Conservation (phyloP, 805 yeast species). For the Schizosaccharomyces octosporus region DNA sequence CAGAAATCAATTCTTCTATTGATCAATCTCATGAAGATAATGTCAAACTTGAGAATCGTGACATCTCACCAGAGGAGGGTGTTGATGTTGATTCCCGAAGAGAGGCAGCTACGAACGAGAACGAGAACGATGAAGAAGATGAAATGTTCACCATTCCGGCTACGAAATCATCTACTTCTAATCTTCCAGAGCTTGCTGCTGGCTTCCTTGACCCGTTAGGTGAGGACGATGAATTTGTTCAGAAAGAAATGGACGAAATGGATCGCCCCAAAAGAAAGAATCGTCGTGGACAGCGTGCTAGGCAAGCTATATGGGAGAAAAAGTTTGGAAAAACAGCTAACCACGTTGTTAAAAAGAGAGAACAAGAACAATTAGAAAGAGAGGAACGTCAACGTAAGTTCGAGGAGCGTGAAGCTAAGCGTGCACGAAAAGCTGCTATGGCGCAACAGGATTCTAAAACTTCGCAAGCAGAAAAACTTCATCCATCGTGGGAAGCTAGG, state of each 20-base stretch:
- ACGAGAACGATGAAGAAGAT: background rate
- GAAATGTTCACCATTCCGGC: background rate
- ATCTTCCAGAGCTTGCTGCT: background rate
- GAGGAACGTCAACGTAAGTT: slow-evolving; percentile 45
- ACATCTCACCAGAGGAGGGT: background rate
- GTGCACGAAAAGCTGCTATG: background rate
- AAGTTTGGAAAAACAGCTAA: slow-evolving; percentile 69
- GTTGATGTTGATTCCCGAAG: background rate
- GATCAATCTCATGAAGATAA: no score
- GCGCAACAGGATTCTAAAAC: background rate
- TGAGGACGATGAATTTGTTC: slow-evolving; percentile 7
- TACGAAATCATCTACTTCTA: background rate
- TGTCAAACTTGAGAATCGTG: background rate
- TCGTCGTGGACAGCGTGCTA: slow-evolving; percentile 89
- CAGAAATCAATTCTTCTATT: no score
- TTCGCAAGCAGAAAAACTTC: slow-evolving; percentile 17
- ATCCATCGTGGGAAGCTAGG: slow-evolving; percentile 98
- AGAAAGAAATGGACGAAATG: slow-evolving; percentile 15
- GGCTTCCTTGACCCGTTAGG: background rate
- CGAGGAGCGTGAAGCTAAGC: slow-evolving; percentile 3
- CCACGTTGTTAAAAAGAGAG: slow-evolving; percentile 42
- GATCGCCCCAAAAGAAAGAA: slow-evolving; percentile 33
- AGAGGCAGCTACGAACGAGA: background rate
- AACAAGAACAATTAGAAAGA: slow-evolving; percentile 32
- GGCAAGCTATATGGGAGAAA: slow-evolving; percentile 88